phyloP scores from a whole-genome alignment of 441 rosid species.

The Erodium chrysanthum region DNA sequence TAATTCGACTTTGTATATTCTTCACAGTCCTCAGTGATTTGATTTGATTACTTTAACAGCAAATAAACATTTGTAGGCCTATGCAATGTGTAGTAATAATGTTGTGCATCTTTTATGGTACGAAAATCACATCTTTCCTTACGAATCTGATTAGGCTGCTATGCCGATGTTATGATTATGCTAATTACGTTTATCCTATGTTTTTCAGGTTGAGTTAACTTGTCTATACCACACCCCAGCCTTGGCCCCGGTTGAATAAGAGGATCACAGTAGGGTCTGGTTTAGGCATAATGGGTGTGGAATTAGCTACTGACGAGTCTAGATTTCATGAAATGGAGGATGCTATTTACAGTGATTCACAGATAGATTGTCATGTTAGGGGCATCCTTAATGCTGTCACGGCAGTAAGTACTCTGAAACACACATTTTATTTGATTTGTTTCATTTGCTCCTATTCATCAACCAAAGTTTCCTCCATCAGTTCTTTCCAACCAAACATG shows the following conservation, averaged over 20 bases:
- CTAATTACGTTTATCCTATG: background rate
- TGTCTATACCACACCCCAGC: background rate
- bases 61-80: background rate
- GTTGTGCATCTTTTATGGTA: background rate
- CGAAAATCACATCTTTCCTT: background rate
- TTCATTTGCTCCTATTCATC: background rate
- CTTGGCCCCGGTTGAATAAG: background rate
- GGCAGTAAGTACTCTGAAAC: slow-evolving; percentile 27
- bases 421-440: background rate
- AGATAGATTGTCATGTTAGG: slow-evolving; percentile 41
- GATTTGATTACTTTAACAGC: background rate
- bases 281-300: slow-evolving; percentile 17
- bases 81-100: background rate
- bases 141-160: background rate
- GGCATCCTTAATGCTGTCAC: slow-evolving; percentile 38
- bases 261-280: slow-evolving; percentile 12
- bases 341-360: slow-evolving; percentile 35
- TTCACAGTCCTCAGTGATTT: background rate
- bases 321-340: slow-evolving; percentile 18
- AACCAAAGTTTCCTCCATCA: background rate
- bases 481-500: background rate
- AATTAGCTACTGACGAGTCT: background rate
- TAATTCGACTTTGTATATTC: too few species aligned
- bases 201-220: background rate
- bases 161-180: background rate